Evolutionary conservation across 2,329 filamentous ascomycete species (phyloP).

Genomic region (Apiospora marii): DNA sequence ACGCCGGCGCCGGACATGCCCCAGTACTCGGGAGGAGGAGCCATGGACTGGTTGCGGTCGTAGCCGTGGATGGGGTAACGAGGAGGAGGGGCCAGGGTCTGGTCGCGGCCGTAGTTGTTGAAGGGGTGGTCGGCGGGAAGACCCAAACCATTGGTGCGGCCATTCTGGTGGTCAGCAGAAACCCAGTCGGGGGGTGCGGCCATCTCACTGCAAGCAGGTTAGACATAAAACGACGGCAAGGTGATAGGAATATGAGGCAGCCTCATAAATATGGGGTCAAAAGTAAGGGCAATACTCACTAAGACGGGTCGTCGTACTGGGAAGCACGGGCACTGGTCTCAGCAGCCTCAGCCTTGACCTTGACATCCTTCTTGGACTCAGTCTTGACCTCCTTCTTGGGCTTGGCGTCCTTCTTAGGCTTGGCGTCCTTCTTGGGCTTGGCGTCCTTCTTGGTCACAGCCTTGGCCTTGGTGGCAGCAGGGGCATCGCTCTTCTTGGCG

Average conservation of each 20-base stretch:
- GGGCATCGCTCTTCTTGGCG: not conserved
- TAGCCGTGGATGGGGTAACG: not conserved
- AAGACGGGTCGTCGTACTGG: too few species aligned
- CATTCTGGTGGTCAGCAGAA: not conserved
- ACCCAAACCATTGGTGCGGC: not conserved
- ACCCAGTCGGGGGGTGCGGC: not conserved
- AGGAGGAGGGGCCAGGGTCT: not conserved
- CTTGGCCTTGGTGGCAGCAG: not conserved
- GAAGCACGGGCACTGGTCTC: not conserved
- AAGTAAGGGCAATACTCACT: not conserved
- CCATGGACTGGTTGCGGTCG: too few species aligned
- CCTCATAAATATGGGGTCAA: not conserved
- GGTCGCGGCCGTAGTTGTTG: not conserved
- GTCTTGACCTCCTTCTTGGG: not conserved
- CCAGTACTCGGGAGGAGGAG: too few species aligned
- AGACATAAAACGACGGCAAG: not conserved
- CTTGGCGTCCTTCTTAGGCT: not conserved
- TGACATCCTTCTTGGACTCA: not conserved
- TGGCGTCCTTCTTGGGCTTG: not conserved
- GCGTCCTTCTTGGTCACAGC: not conserved
- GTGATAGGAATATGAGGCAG: too few species aligned
- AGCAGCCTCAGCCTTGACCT: not conserved
- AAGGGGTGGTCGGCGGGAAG: not conserved
- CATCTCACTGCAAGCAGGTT: not conserved
- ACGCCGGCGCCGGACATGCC: too few species aligned